phyloP scores from a whole-genome alignment of 352 stramenopile species.

The Pythium volutum region DNA sequence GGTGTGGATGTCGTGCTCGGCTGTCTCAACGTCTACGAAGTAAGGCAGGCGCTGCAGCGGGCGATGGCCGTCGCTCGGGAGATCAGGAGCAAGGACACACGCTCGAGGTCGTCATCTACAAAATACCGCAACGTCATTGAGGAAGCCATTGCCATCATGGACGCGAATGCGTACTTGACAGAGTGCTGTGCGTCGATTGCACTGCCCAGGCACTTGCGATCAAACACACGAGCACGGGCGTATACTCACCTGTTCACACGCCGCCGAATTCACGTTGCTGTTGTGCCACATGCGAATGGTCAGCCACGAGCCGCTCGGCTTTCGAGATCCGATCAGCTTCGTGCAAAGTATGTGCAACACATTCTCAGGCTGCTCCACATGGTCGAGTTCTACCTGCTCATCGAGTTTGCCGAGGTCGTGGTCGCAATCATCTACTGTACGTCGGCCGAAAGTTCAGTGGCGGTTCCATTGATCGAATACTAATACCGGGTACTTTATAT shows the following conservation, averaged over 20 bases:
- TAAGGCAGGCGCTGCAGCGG: background rate
- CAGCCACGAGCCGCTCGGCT: background rate
- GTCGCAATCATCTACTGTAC: constrained; percentile 1
- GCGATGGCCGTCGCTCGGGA: background rate
- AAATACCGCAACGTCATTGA: background rate
- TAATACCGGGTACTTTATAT: background rate
- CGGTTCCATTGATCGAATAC: background rate
- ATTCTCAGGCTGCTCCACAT: constrained; percentile 3
- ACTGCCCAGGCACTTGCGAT: background rate
- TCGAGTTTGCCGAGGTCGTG: constrained; percentile 6
- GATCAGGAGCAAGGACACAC: background rate
- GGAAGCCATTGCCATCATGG: background rate
- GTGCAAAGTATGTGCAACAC: background rate
- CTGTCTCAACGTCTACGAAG: background rate
- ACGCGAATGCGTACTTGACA: background rate
- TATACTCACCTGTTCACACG: background rate
- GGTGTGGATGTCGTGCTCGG: constrained; percentile 1
- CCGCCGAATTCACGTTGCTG: too few relatives aligned
- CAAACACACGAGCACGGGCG: too few relatives aligned
- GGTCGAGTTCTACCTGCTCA: constrained; percentile 13
- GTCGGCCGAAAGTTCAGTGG: background rate
- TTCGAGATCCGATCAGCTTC: background rate
- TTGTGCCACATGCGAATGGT: background rate
- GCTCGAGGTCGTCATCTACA: too few relatives aligned
- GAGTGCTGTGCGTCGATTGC: background rate